Conservation (phyloP, 305 asterid species). For the Fraxinus sp. region DNA sequence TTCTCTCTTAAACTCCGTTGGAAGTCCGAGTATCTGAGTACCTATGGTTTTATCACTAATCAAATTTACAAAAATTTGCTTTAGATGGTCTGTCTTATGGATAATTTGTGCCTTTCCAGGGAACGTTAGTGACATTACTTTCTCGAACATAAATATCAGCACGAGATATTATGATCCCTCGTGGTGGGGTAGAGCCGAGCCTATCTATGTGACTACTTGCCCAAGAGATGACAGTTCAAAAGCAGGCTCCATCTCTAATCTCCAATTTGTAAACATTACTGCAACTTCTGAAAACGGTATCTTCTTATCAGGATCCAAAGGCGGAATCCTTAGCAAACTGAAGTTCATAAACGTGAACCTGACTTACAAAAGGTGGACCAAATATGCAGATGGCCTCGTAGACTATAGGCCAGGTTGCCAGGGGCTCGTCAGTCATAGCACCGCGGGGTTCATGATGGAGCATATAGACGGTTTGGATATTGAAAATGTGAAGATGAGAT, state of each 20-base stretch:
- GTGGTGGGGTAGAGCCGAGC: slow-evolving; percentile 99
- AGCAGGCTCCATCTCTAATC: slow-evolving; percentile 66
- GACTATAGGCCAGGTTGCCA: slow-evolving; percentile 91
- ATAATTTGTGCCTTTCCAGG: slow-evolving; percentile 42
- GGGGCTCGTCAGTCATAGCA: slow-evolving; percentile 67
- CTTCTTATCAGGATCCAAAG: slow-evolving; percentile 73
- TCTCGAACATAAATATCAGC: slow-evolving; percentile 78
- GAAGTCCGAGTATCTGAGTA: background rate
- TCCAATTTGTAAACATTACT: slow-evolving; percentile 69
- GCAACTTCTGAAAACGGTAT: slow-evolving; percentile 81
- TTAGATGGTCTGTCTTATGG: background rate
- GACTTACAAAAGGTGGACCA: slow-evolving; percentile 77
- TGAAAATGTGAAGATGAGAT: slow-evolving; percentile 64
- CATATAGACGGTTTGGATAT: slow-evolving; percentile 70
- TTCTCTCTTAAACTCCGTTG: background rate
- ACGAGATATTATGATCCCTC: slow-evolving; percentile 82
- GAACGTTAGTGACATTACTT: slow-evolving; percentile 66
- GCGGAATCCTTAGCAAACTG: slow-evolving; percentile 59
- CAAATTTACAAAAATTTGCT: background rate
- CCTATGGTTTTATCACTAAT: background rate
- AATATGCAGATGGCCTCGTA: slow-evolving; percentile 56
- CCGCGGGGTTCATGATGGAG: slow-evolving; percentile 88
- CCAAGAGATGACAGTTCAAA: slow-evolving; percentile 58
- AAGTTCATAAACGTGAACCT: slow-evolving; percentile 62
- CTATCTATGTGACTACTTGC: slow-evolving; percentile 76